Percentiles rank a stretch among this genome's conserved stretches.
Conservation (phyloP, 2,329 filamentous ascomycete genomes). For the Aschersonia sp. region DNA sequence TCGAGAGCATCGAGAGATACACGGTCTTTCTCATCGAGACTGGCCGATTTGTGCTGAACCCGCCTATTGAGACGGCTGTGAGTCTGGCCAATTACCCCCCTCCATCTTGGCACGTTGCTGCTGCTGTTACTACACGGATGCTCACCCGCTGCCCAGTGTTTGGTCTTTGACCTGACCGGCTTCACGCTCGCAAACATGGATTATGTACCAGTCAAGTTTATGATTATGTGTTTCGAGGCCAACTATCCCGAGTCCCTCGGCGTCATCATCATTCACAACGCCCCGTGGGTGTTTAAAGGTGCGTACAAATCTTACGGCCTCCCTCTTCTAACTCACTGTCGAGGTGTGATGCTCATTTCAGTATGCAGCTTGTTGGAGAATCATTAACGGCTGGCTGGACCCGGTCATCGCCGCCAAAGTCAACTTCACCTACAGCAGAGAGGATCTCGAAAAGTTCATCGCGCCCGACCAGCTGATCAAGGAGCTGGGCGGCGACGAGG, state of each 20-base stretch:
- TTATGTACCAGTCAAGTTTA: slow-evolving; percentile 62
- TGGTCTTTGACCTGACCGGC: slow-evolving; percentile 60
- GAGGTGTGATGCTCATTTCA: neutral
- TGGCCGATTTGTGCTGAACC: slow-evolving; percentile 3
- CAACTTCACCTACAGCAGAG: slow-evolving; percentile 48
- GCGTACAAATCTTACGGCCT: neutral
- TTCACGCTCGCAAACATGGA: slow-evolving; percentile 65
- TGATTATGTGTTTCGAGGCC: slow-evolving; percentile 67
- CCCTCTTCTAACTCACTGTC: neutral
- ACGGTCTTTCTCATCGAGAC: slow-evolving; percentile 25
- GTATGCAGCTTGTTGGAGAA: slow-evolving; percentile 29
- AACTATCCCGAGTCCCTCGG: slow-evolving; percentile 65
- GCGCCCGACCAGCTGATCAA: slow-evolving; percentile 47
- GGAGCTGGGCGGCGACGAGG: slow-evolving; percentile 42
- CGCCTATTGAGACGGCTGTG: slow-evolving; percentile 12
- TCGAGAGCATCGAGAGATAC: slow-evolving; percentile 20
- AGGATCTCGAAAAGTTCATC: slow-evolving; percentile 49
- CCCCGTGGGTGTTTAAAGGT: slow-evolving; percentile 54
- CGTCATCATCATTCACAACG: slow-evolving; percentile 57
- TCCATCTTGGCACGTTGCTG: neutral
- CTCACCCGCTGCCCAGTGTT: slow-evolving; percentile 36
- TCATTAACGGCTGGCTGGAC: slow-evolving; percentile 64
- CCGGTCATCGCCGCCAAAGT: slow-evolving; percentile 61
- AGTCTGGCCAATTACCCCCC: slow-evolving; percentile 20
- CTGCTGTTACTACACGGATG: neutral